A percentile compares a stretch with the other conserved stretches of the same genome.
Conservation (phyloP, 169 alveolate species). For the Plasmodium cynomolgi region DNA sequence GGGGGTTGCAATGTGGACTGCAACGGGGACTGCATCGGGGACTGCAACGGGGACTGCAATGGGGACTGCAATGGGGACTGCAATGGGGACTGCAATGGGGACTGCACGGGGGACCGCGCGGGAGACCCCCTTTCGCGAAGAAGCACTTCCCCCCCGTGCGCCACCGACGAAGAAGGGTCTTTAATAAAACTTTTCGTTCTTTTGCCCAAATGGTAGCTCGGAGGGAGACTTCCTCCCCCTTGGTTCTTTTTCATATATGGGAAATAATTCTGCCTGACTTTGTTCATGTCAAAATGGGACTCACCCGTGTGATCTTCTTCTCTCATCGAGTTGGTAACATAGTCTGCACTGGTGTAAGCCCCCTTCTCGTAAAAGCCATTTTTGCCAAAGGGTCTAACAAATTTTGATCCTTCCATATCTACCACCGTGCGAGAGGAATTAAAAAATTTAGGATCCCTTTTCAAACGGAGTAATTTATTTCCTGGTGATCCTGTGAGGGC, state of each 20-base stretch:
- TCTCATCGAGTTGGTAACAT: background rate
- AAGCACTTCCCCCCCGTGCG: background rate
- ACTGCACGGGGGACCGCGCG: background rate
- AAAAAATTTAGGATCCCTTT: background rate
- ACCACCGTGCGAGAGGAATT: background rate
- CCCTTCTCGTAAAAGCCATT: background rate
- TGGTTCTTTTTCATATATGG: background rate
- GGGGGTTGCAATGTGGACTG: background rate
- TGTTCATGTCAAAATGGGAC: background rate
- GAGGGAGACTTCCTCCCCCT: background rate
- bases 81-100: background rate
- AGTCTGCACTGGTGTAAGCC: background rate
- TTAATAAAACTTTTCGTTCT: background rate
- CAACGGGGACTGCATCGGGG: background rate
- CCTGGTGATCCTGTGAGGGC: background rate
- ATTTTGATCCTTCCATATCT: background rate
- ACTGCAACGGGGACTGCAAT: background rate
- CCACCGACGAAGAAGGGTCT: background rate
- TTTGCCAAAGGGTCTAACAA: background rate
- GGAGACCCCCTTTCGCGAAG: background rate
- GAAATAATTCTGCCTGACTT: background rate
- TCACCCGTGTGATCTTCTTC: background rate
- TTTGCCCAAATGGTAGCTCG: background rate
- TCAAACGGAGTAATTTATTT: background rate
- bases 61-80: background rate